These are phyloP conservation scores for Didymella arachidicola DNA, from an alignment of 2,329 filamentous ascomycete genomes.

Conservation along the genomic window DNA sequence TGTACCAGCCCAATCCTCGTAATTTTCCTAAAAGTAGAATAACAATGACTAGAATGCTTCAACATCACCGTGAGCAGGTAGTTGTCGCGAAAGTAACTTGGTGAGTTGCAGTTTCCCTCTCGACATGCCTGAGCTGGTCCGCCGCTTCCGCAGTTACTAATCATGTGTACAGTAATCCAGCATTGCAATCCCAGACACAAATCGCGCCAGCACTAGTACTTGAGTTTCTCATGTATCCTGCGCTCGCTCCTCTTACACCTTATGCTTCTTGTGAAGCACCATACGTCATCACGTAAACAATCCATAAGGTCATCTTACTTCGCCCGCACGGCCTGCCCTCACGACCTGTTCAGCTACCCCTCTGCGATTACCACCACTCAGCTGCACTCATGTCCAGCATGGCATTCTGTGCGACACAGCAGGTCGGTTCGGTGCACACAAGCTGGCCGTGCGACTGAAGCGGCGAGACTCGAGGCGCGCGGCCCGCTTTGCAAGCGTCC, in stretches of 20 bases:
- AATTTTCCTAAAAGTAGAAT: neutral
- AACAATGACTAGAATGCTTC: neutral
- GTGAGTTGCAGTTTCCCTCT: neutral
- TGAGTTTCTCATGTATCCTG: neutral
- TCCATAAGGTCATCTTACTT: neutral
- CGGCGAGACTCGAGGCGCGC: conserved; percentile 12
- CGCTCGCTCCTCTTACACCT: neutral
- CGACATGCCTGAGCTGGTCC: neutral
- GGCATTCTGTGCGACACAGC: neutral
- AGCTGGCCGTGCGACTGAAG: conserved; percentile 11
- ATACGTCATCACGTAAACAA: conserved; percentile 5
- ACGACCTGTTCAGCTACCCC: neutral
- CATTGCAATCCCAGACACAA: neutral
- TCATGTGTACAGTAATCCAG: conserved; percentile 1
- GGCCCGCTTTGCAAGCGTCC: conserved; percentile 12
- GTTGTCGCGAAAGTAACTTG: neutral
- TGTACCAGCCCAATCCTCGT: neutral
- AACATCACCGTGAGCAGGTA: no score
- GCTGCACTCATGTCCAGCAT: neutral
- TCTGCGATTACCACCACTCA: neutral
- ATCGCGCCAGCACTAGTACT: conserved; percentile 9
- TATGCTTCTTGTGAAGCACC: neutral
- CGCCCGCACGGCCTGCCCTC: neutral
- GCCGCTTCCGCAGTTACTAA: conserved; percentile 2
- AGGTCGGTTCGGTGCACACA: conserved; percentile 4